Evolutionary conservation across 2,329 filamentous ascomycete genomes (phyloP).

Genomic region (Grosmannia penicillata): DNA sequence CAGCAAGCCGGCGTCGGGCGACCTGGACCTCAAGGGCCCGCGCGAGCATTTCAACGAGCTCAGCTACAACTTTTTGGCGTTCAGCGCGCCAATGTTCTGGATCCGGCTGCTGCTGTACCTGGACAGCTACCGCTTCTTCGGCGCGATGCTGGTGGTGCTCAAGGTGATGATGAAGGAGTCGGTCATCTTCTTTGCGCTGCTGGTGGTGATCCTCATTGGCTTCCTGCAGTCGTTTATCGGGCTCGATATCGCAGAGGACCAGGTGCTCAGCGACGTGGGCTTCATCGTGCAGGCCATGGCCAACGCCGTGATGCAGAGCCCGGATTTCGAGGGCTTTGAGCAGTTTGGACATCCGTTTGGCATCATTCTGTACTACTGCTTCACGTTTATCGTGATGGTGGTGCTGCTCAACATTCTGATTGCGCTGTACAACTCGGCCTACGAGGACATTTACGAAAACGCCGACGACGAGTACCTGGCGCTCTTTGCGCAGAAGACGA

Average conservation of each 20-base stretch:
- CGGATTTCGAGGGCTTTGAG: slow-evolving; percentile 81
- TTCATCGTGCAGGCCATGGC: slow-evolving; percentile 75
- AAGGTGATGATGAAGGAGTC: slow-evolving; percentile 93
- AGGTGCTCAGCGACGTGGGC: slow-evolving; percentile 48
- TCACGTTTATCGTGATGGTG: slow-evolving; percentile 83
- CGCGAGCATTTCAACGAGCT: slow-evolving; percentile 58
- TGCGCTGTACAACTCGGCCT: slow-evolving; percentile 90
- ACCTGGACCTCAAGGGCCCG: slow-evolving; percentile 21
- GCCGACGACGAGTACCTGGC: slow-evolving; percentile 93
- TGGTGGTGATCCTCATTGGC: slow-evolving; percentile 67
- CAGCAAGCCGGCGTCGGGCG: slow-evolving; percentile 28
- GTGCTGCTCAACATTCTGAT: slow-evolving; percentile 91
- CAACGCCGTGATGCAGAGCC: slow-evolving; percentile 81
- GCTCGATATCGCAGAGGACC: slow-evolving; percentile 67
- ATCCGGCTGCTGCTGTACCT: slow-evolving; percentile 81
- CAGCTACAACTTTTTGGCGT: slow-evolving; percentile 89
- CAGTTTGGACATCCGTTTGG: slow-evolving; percentile 87
- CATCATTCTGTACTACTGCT: slow-evolving; percentile 90
- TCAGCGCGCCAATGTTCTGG: slow-evolving; percentile 95
- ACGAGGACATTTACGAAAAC: slow-evolving; percentile 87
- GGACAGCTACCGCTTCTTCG: slow-evolving; percentile 89
- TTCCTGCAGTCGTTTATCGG: slow-evolving; percentile 94
- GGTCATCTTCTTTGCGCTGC: slow-evolving; percentile 87
- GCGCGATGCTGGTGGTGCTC: slow-evolving; percentile 92
- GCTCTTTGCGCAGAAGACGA: slow-evolving; percentile 83